These are phyloP conservation scores for Backusella mclennaniae DNA, from an alignment of 192 early-diverging fungal species.

Conservation along the genomic window DNA sequence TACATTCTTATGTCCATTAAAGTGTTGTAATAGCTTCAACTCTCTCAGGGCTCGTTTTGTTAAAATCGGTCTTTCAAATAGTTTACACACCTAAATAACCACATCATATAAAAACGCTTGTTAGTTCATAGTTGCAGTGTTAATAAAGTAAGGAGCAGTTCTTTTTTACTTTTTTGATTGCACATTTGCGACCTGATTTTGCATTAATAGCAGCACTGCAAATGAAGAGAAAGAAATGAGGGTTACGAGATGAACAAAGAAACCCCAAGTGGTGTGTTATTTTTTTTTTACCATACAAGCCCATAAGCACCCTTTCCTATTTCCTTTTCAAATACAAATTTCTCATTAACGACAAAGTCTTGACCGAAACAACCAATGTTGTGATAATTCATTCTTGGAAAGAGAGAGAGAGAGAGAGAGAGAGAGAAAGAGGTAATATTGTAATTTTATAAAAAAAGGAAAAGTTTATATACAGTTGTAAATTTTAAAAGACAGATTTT, in stretches of 20 bases:
- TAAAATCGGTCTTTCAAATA: constrained; percentile 89
- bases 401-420: too few relatives aligned
- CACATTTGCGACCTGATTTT: background rate
- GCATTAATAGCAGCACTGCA: background rate
- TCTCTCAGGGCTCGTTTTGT: constrained; percentile 93
- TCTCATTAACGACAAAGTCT: constrained; percentile 34
- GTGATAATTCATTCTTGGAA: background rate
- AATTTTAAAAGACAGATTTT: background rate
- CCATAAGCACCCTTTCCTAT: constrained; percentile 90
- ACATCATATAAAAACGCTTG: background rate
- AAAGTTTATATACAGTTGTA: background rate
- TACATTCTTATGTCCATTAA: constrained; percentile 94
- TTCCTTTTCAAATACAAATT: constrained; percentile 69
- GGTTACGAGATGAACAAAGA: background rate
- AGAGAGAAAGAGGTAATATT: background rate
- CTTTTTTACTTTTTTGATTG: constrained; percentile 41
- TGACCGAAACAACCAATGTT: constrained; percentile 18
- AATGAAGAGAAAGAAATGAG: background rate
- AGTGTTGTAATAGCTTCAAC: constrained; percentile 91
- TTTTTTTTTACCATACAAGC: constrained; percentile 67
- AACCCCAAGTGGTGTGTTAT: too few relatives aligned
- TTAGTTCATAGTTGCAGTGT: constrained; percentile 20
- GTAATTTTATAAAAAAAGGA: background rate
- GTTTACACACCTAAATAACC: constrained; percentile 34
- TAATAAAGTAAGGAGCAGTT: constrained; percentile 51